Evolutionary conservation across 129 eudicot species (phyloP).

Genomic region (Gnaphalium uliginosum): DNA sequence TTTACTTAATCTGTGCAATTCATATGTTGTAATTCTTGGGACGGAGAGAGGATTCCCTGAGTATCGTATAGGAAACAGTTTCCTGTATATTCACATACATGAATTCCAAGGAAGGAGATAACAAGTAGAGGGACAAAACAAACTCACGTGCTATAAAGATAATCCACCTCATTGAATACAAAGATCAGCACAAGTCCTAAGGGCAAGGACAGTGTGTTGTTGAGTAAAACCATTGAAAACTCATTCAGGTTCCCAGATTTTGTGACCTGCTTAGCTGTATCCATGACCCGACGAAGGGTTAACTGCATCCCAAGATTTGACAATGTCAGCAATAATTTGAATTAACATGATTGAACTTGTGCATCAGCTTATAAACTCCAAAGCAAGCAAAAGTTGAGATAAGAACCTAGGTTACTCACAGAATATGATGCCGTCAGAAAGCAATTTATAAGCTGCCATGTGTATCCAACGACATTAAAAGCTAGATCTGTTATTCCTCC

Average conservation of each 20-base stretch:
- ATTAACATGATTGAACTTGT: conserved; percentile 1
- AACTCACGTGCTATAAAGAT: conserved; percentile 83
- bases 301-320: conserved; percentile 53
- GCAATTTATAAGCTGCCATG: conserved; percentile 92
- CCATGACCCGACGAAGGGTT: conserved; percentile 88
- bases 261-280: conserved; percentile 95
- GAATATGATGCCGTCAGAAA: conserved; percentile 95
- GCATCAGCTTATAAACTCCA: conserved; percentile 19
- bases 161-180: conserved; percentile 86
- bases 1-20: background rate
- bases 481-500: conserved; percentile 95
- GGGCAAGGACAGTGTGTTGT: conserved; percentile 89
- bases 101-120: background rate
- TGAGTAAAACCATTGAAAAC: conserved; percentile 94
- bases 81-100: conserved; percentile 4
- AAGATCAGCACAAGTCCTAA: conserved; percentile 68
- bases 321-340: conserved; percentile 11
- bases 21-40: background rate
- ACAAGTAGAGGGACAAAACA: conserved; percentile 12
- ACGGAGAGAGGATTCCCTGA: background rate
- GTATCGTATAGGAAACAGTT: background rate
- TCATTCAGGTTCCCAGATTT: conserved; percentile 90
- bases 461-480: conserved; percentile 91
- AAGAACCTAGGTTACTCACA: conserved; percentile 54
- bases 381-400: background rate